A percentile compares a stretch with the other conserved stretches of the same genome.
phyloP scores from a whole-genome alignment of 2,329 filamentous ascomycete genomes.

The Fusarium clavum region DNA sequence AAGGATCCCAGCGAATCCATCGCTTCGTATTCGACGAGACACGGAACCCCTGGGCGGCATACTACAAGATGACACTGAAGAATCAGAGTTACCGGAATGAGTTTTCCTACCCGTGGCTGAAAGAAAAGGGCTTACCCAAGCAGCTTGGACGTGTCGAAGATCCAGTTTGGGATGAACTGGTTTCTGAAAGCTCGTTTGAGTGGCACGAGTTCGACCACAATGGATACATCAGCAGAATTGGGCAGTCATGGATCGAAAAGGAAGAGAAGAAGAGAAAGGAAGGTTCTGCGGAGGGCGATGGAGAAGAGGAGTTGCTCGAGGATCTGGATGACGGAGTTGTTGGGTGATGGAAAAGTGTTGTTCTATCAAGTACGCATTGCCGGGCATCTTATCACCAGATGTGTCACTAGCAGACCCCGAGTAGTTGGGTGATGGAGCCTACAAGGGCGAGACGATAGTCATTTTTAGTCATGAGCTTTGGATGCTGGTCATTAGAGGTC shows the following conservation, averaged over 20 bases:
- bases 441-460: background rate
- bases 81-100: background rate
- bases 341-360: background rate
- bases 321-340: background rate
- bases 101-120: background rate
- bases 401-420: background rate
- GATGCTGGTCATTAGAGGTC: background rate
- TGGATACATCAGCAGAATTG: background rate
- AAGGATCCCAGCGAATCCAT: background rate
- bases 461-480: background rate
- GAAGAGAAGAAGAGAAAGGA: background rate
- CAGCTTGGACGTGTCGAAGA: background rate
- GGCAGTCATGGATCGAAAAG: background rate
- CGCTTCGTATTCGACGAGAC: background rate
- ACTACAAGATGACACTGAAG: accelerated
- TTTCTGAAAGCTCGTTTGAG: background rate
- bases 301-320: background rate
- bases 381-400: too few species aligned
- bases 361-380: too few species aligned
- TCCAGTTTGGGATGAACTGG: background rate
- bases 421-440: background rate
- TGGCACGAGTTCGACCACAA: background rate
- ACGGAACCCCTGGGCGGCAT: background rate
- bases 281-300: background rate
- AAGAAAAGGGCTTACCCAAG: background rate